Evolutionary conservation across 257 asterid species (phyloP).

Genomic region (Primulina tabacum): DNA sequence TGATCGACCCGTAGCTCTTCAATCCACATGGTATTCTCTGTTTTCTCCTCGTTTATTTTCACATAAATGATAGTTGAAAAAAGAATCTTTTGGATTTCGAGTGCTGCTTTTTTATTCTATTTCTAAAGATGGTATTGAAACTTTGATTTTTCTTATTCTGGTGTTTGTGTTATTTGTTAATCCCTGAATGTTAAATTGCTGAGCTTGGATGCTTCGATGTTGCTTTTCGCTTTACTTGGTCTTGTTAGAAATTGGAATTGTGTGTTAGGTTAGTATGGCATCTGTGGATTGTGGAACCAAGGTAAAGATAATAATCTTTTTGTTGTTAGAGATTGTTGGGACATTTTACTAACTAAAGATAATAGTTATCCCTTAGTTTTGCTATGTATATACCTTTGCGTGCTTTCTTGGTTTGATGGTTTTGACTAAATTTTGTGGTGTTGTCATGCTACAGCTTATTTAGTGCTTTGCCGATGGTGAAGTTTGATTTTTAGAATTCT

Average conservation of each 20-base stretch:
- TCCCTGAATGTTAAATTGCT: neutral
- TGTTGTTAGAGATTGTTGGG: neutral
- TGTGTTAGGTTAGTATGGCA: neutral
- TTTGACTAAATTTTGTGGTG: slow-evolving; percentile 17
- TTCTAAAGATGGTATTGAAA: neutral
- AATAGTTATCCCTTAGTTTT: neutral
- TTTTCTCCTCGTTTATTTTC: neutral
- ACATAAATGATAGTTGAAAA: too few species aligned
- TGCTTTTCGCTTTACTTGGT: slow-evolving; percentile 17
- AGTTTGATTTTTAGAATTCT: neutral
- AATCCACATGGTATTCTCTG: slow-evolving; percentile 62
- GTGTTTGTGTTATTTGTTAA: too few species aligned
- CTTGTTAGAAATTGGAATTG: neutral
- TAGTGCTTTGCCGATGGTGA: neutral
- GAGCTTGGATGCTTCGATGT: neutral
- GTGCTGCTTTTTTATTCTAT: neutral
- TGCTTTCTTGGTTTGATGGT: neutral
- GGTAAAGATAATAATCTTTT: neutral
- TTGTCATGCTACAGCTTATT: neutral
- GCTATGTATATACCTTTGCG: neutral
- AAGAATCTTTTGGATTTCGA: neutral
- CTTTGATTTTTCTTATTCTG: neutral
- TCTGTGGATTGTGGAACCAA: neutral
- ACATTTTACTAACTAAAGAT: neutral
- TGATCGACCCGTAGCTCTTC: slow-evolving; percentile 68